A percentile compares a stretch with the other conserved stretches of the same genome.
These are phyloP conservation scores for Fusarium mundagurra DNA, from an alignment of 2,329 filamentous ascomycete species.

Conservation along the genomic window DNA sequence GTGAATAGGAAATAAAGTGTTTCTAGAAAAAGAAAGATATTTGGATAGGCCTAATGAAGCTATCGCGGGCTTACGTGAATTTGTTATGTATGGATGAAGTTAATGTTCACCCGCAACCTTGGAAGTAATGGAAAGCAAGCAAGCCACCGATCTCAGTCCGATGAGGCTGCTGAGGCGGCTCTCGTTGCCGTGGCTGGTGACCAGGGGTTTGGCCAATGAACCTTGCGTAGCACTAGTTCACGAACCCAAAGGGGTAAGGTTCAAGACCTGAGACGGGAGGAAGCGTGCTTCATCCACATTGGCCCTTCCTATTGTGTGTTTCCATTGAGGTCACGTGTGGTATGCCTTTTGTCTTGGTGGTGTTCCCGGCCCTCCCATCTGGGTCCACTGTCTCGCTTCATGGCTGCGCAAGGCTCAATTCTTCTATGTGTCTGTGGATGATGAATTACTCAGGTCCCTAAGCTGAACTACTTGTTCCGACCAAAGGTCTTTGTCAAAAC, in stretches of 20 bases:
- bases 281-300: conserved; percentile 27
- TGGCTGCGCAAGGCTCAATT: no score
- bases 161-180: conserved; percentile 43
- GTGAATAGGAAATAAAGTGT: neutral
- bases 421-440: no score
- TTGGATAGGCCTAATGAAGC: conserved; percentile 8
- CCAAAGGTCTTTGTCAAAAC: neutral
- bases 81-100: conserved; percentile 29
- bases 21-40: neutral
- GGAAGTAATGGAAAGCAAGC: conserved; percentile 21
- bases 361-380: neutral
- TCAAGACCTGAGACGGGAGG: conserved; percentile 12
- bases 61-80: conserved; percentile 22
- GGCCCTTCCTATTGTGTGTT: neutral
- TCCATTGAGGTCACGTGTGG: conserved; percentile 11
- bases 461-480: neutral
- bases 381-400: neutral
- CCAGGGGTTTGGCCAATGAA: conserved; percentile 22
- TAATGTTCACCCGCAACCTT: conserved; percentile 12
- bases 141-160: conserved; percentile 34
- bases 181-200: conserved; percentile 38
- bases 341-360: neutral
- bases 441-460: neutral
- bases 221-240: neutral
- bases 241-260: conserved; percentile 14